Evolutionary conservation across 331 rosid genomes (phyloP), one percentile per base, ranked within the genome.

Genomic region (Acacia pycnantha): DNA sequence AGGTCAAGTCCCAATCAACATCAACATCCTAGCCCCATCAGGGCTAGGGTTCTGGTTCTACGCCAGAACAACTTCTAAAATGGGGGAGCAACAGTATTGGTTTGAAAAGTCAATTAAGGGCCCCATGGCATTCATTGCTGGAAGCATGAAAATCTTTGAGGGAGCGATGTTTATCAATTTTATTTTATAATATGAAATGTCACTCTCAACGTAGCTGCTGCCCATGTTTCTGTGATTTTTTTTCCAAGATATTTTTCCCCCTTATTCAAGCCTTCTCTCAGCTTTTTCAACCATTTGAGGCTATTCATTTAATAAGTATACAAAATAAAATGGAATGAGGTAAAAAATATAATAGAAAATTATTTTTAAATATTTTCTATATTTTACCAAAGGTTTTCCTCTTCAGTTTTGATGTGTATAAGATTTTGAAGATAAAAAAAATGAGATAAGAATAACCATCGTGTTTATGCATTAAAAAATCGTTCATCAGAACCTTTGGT

Each of bases 61-160:
- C n/a, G n/a, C n/a, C n/a, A n/a, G n/a, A n/a, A n/a, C n/a, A n/a
- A n/a, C n/a, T 6, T 22, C 16, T 3, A 22, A 24, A 59, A 24
- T 24, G 66, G 31, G 33, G 5, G 3, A 24, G 33, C 18, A 11
- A 11, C 24, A 4, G 65, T 0, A 4, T 59, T 56, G 29, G 51
- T 44, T 77, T 16, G 33, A 65, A 81, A 73, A 11, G 61, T 21
- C 37, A 69, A 8, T 69, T 37, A 37, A 43, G 12, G 33, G 33
- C n/a, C 71, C 33, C 41, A 16, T 7, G 14, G 44, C 21, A 8
- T 85, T 82, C 44, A 82, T 82, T 82, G 79, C 47, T 22, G 65
- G 78, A 74, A 82, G 70, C 76, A 40, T 50, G n/a, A 51, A 78
- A 74, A 82, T 74, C 79, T 40, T 66, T 74, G n/a, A 62, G 53